Evolutionary conservation across 2,329 filamentous ascomycete genomes (phyloP).

Genomic region (Pseudocercospora ulei): DNA sequence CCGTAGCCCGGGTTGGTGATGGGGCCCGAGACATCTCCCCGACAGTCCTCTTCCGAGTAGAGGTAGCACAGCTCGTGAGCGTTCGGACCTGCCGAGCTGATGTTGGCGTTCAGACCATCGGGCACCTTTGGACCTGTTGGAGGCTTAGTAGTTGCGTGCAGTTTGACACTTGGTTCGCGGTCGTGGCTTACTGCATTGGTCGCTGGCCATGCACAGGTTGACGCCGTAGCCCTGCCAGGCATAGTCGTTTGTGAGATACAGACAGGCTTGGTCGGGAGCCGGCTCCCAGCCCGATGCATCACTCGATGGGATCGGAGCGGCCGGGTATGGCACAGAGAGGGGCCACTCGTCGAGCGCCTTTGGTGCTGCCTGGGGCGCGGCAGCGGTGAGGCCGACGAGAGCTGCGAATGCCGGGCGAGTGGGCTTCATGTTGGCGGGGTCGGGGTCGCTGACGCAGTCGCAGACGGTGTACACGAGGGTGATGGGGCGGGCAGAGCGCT

Average conservation of each 20-base stretch:
- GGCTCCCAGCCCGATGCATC: conserved; percentile 6
- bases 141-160: not conserved
- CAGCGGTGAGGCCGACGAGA: not conserved
- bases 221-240: conserved; percentile 9
- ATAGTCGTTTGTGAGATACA: conserved; percentile 13
- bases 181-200: conserved; percentile 8
- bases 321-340: not conserved
- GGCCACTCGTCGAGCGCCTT: conserved; percentile 8
- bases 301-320: conserved; percentile 2
- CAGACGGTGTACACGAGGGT: too few relatives aligned
- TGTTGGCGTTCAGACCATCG: conserved; percentile 8
- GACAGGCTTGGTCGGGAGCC: conserved; percentile 9
- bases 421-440: conserved; percentile 3
- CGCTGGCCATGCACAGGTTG: conserved; percentile 13
- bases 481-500: too few relatives aligned
- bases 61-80: conserved; percentile 12
- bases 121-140: conserved; percentile 11
- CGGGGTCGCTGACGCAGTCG: not conserved
- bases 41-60: conserved; percentile 11
- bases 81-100: conserved; percentile 10
- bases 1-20: conserved; percentile 12
- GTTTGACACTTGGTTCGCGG: not conserved
- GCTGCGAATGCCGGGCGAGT: not conserved
- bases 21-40: conserved; percentile 7
- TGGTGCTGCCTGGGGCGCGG: conserved; percentile 6